Evolutionary conservation across 2,329 filamentous ascomycete species (phyloP).

Genomic region (Salinomyces thailandicus): DNA sequence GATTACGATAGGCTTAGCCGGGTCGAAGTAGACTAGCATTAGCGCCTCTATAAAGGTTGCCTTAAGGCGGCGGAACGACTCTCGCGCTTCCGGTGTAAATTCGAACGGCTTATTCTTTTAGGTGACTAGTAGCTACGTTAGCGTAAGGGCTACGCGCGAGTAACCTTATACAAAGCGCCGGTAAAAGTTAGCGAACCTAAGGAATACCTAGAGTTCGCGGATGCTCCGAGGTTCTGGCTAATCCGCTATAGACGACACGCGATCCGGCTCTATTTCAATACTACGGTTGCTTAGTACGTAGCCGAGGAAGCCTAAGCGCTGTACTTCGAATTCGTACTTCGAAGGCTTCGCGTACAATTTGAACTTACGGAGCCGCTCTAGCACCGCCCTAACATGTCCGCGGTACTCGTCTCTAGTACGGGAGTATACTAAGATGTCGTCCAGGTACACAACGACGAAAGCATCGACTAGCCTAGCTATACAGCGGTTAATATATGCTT

Average conservation of each 20-base stretch:
- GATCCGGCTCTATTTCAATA: constrained; percentile 20
- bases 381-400: constrained; percentile 16
- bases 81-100: constrained; percentile 4
- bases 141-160: constrained; percentile 3
- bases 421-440: constrained; percentile 22
- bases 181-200: constrained; percentile 10
- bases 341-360: constrained; percentile 8
- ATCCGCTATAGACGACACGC: constrained; percentile 18
- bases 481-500: constrained; percentile 20
- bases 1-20: neutral
- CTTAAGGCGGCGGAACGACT: constrained; percentile 4
- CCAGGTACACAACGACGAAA: constrained; percentile 14
- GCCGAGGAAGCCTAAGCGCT: constrained; percentile 21
- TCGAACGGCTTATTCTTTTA: neutral
- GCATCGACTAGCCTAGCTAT: constrained; percentile 17
- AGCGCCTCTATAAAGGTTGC: constrained; percentile 1
- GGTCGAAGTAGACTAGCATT: constrained; percentile 6
- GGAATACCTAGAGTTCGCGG: constrained; percentile 9
- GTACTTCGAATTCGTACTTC: constrained; percentile 24
- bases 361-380: constrained; percentile 13
- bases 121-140: constrained; percentile 4
- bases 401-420: constrained; percentile 16
- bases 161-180: constrained; percentile 8
- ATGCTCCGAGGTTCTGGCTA: neutral
- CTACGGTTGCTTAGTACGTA: constrained; percentile 20